Conservation (phyloP, 148 eudicot genomes). For the Salicornia ramosissima region DNA sequence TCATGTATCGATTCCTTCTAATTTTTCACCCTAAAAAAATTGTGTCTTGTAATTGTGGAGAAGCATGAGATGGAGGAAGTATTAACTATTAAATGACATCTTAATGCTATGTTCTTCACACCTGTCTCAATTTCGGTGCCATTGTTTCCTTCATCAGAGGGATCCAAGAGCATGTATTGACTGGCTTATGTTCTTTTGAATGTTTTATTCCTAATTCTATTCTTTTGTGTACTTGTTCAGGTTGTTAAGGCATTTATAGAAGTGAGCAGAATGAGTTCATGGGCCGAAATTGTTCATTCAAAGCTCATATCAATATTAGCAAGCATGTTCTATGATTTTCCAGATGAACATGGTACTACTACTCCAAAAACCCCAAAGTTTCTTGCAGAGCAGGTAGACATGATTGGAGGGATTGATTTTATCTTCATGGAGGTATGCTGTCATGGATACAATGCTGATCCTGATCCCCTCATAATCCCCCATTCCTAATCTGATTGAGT, state of each 20-base stretch:
- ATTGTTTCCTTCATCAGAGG: not conserved
- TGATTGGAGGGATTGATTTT: constrained; percentile 92
- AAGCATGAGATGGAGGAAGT: too few relatives aligned
- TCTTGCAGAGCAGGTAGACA: constrained; percentile 74
- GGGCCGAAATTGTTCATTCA: constrained; percentile 91
- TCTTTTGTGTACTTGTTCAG: constrained; percentile 35
- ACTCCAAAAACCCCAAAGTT: constrained; percentile 39
- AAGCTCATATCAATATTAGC: constrained; percentile 89
- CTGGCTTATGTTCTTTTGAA: not conserved
- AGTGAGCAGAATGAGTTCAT: constrained; percentile 71
- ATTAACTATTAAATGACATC: too few relatives aligned
- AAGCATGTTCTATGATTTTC: constrained; percentile 83
- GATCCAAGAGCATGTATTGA: not conserved
- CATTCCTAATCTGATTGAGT: not conserved
- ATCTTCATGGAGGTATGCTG: constrained; percentile 77
- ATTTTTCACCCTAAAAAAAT: too few relatives aligned
- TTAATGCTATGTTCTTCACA: too few relatives aligned
- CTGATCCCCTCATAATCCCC: not conserved
- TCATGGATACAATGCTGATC: not conserved
- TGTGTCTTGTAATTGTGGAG: too few relatives aligned
- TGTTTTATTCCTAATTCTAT: not conserved
- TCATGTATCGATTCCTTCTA: too few relatives aligned
- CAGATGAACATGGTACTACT: constrained; percentile 40
- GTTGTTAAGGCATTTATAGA: constrained; percentile 75
- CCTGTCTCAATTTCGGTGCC: not conserved